Evolutionary conservation across 2,329 filamentous ascomycete species (phyloP).

Genomic region (Scolecobasidium constrictum): DNA sequence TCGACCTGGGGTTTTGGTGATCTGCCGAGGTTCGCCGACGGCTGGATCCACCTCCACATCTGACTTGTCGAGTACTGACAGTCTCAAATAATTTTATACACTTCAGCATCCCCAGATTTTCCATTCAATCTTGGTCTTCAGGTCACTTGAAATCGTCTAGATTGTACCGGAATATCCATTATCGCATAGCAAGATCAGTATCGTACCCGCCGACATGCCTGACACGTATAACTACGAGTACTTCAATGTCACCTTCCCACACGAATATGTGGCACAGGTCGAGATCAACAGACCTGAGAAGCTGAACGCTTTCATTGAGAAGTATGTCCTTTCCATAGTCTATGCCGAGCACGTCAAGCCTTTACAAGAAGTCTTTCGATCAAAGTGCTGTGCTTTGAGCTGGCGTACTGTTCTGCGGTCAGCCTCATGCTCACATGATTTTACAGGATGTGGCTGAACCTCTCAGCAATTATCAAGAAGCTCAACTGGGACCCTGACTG

Average conservation of each 20-base stretch:
- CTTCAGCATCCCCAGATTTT: neutral
- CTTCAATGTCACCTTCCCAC: slow-evolving; percentile 64
- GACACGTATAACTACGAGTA: slow-evolving; percentile 29
- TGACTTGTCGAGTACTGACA: neutral
- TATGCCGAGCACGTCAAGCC: neutral
- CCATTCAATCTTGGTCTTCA: neutral
- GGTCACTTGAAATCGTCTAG: too few species aligned
- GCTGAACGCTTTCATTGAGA: slow-evolving; percentile 75
- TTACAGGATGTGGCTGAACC: slow-evolving; percentile 69
- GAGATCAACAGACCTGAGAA: slow-evolving; percentile 82
- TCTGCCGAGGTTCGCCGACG: neutral
- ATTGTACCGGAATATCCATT: neutral
- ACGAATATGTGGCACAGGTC: slow-evolving; percentile 71
- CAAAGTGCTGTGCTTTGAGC: too few species aligned
- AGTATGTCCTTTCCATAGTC: slow-evolving; percentile 27
- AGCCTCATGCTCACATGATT: neutral
- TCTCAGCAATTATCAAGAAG: slow-evolving; percentile 58
- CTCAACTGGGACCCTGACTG: slow-evolving; percentile 64
- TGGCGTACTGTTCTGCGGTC: neutral
- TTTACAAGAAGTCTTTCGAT: too few species aligned
- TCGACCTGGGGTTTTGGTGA: neutral
- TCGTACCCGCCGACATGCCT: neutral
- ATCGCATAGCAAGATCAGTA: neutral
- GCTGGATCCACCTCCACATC: neutral
- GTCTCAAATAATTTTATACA: neutral